phyloP scores from a whole-genome alignment of 768 basidiomycete genomes.

The Lactifluus subvellereus region DNA sequence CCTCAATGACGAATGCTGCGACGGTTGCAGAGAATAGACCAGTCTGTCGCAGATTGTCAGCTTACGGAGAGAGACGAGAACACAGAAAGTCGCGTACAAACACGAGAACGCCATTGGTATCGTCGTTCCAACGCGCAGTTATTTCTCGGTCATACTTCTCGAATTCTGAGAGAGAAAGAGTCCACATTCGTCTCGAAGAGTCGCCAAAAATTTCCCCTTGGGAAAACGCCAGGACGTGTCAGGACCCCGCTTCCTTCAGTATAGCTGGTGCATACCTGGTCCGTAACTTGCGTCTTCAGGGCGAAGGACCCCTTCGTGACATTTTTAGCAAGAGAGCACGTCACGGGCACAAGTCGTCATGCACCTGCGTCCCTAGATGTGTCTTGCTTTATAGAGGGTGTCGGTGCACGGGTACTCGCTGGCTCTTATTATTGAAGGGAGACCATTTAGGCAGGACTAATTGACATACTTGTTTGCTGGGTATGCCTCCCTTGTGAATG shows the following conservation, averaged over 20 bases:
- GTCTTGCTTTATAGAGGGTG: too few species aligned
- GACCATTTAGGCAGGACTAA: too few species aligned
- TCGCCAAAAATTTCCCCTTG: conserved; percentile 3
- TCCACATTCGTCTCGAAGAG: conserved; percentile 4
- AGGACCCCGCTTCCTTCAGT: background rate
- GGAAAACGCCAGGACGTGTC: background rate
- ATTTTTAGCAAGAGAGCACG: background rate
- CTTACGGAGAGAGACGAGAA: background rate
- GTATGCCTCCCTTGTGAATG: too few species aligned
- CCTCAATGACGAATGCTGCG: background rate
- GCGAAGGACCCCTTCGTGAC: background rate
- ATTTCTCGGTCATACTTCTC: background rate
- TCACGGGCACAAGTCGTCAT: too few species aligned
- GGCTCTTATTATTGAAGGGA: too few species aligned
- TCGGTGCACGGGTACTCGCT: too few species aligned
- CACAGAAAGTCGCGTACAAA: background rate
- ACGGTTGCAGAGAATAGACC: conserved; percentile 7
- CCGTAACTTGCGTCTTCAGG: background rate
- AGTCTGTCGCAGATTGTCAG: background rate
- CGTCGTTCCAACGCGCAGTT: background rate
- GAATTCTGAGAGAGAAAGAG: conserved; percentile 3
- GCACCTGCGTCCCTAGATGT: too few species aligned
- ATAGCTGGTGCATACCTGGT: background rate
- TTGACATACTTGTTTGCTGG: too few species aligned
- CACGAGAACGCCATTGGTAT: conserved; percentile 1